Evolutionary conservation across 2,329 filamentous ascomycete species (phyloP), one percentile per base, ranked within the genome.

Genomic region (Xylariaceae sp.): DNA sequence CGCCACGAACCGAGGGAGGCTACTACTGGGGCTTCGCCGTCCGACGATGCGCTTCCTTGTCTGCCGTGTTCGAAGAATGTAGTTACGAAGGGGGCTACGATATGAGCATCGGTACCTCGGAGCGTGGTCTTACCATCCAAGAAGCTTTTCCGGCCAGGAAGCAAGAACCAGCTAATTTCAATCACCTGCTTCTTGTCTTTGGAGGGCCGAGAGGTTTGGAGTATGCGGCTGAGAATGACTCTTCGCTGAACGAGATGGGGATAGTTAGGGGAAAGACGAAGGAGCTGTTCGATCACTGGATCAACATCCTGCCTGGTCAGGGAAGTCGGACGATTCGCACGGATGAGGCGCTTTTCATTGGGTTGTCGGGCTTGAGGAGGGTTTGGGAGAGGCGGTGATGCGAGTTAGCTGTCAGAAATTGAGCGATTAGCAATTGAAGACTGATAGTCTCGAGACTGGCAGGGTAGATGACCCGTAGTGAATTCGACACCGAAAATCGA

Each of bases 11-110:
- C 45, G 82, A 90, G 55, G 81, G 75, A 1, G 90, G 90, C 0
- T 94, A 90, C 68, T 95, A 91, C 70, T 95, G 90, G 89, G 90
- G 90, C 41, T 95, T 87, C 67, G 77, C 73, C 9, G 82, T 90
- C 3, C 81, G 90, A 22, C 81, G 77, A 53, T 84, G 84, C 33
- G 62, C 68, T 5, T 85, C 81, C 2, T 76, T 95, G 5, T 87
- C 87, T 5, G 73, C 78, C 5, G 82, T 95, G 7, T 90, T 92
- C 62, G 90, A 88, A 4, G 88, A 91, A 65, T 85, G 82, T 57
- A 77, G 82, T 0, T 90, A 81, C 63, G 82, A 87, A 48, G 82
- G 81, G 41, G 90, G 90, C 11, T 95, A 95, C 68, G 89, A 95
- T 67, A 59, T 91, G 49, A 89, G 84, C 58, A 83, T 95, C 58